A percentile compares a stretch with the other conserved stretches of the same genome.
Conservation (phyloP, 345 rosid genomes). For the Pseudoturritis turrita region DNA sequence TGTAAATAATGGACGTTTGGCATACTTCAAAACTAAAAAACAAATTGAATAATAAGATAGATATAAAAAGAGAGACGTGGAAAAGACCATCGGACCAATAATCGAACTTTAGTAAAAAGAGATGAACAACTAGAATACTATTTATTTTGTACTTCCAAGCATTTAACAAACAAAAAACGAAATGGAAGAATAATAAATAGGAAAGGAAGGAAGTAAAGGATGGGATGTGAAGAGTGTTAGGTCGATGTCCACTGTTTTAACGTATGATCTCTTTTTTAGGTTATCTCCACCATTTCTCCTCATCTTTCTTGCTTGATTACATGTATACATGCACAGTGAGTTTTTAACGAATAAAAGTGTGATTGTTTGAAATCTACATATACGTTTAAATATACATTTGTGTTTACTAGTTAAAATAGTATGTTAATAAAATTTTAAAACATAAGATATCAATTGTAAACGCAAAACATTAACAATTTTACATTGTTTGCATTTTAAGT, state of each 20-base stretch:
- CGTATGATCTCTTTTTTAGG: conserved; percentile 23
- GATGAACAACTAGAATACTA: conserved; percentile 2
- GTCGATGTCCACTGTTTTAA: conserved; percentile 25
- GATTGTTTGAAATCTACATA: background rate
- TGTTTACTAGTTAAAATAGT: background rate
- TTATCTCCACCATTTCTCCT: conserved; percentile 15
- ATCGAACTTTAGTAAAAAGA: conserved; percentile 10
- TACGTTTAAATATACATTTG: background rate
- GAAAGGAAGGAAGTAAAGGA: conserved; percentile 10
- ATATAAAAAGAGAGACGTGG: background rate
- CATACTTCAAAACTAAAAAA: background rate
- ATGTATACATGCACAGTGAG: background rate
- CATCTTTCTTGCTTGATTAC: conserved; percentile 16
- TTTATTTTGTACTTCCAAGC: conserved; percentile 4
- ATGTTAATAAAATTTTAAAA: background rate
- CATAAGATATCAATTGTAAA: background rate
- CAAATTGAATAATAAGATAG: background rate
- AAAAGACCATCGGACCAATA: conserved; percentile 12
- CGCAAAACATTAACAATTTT: background rate
- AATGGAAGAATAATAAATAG: background rate
- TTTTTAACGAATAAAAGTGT: background rate
- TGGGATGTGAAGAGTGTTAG: conserved; percentile 22
- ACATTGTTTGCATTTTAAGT: background rate
- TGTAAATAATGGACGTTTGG: background rate
- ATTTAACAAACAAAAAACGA: background rate